These are phyloP conservation scores for Pleurotus platypus DNA, from an alignment of 768 basidiomycete genomes.

Conservation along the genomic window DNA sequence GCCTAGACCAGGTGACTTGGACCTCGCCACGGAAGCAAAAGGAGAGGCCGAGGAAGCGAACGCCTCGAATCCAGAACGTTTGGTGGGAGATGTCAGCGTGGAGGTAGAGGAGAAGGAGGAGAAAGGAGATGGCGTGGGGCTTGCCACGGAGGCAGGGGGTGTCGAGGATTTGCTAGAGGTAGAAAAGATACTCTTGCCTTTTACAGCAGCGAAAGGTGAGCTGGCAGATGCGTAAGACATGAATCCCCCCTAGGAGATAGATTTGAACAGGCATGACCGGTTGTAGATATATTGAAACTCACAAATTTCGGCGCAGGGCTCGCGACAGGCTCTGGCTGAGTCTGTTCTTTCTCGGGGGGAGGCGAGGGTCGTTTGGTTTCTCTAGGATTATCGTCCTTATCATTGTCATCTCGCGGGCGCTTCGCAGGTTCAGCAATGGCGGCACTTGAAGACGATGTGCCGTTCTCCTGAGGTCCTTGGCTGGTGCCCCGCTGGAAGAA, in stretches of 20 bases:
- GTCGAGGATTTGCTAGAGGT: slow-evolving; percentile 16
- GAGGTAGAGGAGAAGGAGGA: slow-evolving; percentile 21
- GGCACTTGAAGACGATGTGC: slow-evolving; percentile 8
- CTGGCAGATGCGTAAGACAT: slow-evolving; percentile 74
- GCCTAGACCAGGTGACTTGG: slow-evolving; percentile 54
- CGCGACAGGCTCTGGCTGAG: slow-evolving; percentile 26
- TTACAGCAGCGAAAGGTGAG: slow-evolving; percentile 73
- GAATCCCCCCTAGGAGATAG: slow-evolving; percentile 56
- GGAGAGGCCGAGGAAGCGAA: slow-evolving; percentile 51
- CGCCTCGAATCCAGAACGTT: slow-evolving; percentile 54
- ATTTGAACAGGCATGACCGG: slow-evolving; percentile 8
- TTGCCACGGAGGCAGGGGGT: slow-evolving; percentile 26
- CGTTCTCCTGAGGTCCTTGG: slow-evolving; percentile 43
- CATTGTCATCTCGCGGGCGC: slow-evolving; percentile 58
- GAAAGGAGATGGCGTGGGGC: slow-evolving; percentile 21
- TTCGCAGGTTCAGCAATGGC: slow-evolving; percentile 42
- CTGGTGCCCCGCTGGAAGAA: slow-evolving; percentile 65
- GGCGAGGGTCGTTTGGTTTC: slow-evolving; percentile 62
- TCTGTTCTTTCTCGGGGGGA: slow-evolving; percentile 52
- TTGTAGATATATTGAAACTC: slow-evolving; percentile 20
- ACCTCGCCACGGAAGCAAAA: slow-evolving; percentile 40
- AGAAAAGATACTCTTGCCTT: slow-evolving; percentile 58
- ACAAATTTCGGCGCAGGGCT: slow-evolving; percentile 45
- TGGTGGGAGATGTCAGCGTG: slow-evolving; percentile 31
- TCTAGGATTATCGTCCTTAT: slow-evolving; percentile 61